Evolutionary conservation across 257 asterid genomes (phyloP).

Genomic region (Petunia axillaris): DNA sequence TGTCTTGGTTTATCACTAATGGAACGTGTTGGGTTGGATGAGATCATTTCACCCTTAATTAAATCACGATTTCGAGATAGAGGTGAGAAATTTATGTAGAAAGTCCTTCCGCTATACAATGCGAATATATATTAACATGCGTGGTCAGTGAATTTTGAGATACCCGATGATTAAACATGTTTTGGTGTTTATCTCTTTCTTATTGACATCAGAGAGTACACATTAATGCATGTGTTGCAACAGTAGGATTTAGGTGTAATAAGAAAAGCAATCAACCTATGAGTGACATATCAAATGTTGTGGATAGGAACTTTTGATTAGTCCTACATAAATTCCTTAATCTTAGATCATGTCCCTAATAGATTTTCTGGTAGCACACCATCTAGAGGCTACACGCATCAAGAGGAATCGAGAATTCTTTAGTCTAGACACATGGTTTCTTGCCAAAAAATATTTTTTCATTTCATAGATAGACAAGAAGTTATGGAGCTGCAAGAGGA

Average conservation of each 20-base stretch:
- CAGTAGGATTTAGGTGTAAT: not conserved
- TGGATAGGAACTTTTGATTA: slow-evolving; percentile 3
- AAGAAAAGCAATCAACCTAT: too few relatives aligned
- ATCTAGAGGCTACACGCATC: not conserved
- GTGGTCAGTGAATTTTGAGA: too few relatives aligned
- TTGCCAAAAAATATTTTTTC: not conserved
- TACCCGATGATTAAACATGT: not conserved
- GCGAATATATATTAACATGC: too few relatives aligned
- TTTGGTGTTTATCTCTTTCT: not conserved
- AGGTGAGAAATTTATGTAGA: too few relatives aligned
- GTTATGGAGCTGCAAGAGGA: not conserved
- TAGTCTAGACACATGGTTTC: not conserved
- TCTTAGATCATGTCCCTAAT: not conserved
- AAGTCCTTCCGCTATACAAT: too few relatives aligned
- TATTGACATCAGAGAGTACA: not conserved
- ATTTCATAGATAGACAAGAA: not conserved
- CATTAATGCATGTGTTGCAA: not conserved
- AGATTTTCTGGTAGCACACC: not conserved
- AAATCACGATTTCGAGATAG: too few relatives aligned
- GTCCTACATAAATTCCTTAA: not conserved
- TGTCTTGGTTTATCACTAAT: too few relatives aligned
- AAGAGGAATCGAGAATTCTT: not conserved
- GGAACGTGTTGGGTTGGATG: too few relatives aligned
- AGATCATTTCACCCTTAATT: too few relatives aligned
- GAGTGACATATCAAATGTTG: slow-evolving; percentile 5